A percentile compares a stretch with the other conserved stretches of the same genome.
Evolutionary conservation across 2,329 filamentous ascomycete species (phyloP).

Genomic region (Mycosphaerella arachidis): DNA sequence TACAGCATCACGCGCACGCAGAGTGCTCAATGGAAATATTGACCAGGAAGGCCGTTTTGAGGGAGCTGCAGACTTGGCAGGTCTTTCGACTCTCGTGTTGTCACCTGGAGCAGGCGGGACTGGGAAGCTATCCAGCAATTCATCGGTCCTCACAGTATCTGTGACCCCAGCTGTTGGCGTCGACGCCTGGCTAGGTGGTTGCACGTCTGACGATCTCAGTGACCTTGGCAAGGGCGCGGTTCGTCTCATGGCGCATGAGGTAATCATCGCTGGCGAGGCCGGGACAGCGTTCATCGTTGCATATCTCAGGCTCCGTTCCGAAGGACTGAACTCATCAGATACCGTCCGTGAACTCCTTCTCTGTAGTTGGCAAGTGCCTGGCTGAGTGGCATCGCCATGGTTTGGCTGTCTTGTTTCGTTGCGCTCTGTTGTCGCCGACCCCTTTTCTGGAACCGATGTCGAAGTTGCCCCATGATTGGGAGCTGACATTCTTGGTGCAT

Average conservation of each 20-base stretch:
- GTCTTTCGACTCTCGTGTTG: not conserved
- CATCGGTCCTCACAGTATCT: slow-evolving; percentile 20
- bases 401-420: not conserved
- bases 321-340: slow-evolving; percentile 7
- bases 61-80: not conserved
- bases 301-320: slow-evolving; percentile 22
- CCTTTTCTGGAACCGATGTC: not conserved
- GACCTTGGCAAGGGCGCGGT: not conserved
- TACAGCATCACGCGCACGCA: not conserved
- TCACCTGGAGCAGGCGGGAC: slow-evolving; percentile 11
- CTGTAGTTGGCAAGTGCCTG: not conserved
- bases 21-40: not conserved
- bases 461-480: not conserved
- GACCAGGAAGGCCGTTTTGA: slow-evolving; percentile 5
- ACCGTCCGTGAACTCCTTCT: not conserved
- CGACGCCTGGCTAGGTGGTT: not conserved
- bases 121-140: slow-evolving; percentile 25
- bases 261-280: slow-evolving; percentile 14
- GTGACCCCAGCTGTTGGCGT: not conserved
- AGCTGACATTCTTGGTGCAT: not conserved
- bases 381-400: not conserved
- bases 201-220: not conserved
- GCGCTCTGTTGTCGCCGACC: not conserved
- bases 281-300: slow-evolving; percentile 22
- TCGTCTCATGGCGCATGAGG: not conserved